phyloP scores from a whole-genome alignment of 1,284 basidiomycete species.

The Tremellales sp. region DNA sequence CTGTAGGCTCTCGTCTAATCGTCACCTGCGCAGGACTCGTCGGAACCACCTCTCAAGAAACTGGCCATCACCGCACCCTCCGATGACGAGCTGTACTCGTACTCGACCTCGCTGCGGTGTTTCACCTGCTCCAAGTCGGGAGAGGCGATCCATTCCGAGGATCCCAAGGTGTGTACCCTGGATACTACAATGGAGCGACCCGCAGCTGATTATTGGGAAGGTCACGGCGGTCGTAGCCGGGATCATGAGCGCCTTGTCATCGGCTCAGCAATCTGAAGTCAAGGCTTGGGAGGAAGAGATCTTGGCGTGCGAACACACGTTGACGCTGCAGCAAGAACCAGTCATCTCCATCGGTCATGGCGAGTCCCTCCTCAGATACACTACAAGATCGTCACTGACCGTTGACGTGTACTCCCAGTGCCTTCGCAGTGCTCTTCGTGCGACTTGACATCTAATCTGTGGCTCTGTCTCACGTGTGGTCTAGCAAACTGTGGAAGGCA shows the following conservation, averaged over 20 bases:
- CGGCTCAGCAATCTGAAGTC: constrained; percentile 86
- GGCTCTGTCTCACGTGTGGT: constrained; percentile 95
- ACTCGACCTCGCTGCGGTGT: constrained; percentile 65
- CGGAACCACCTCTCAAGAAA: constrained; percentile 83
- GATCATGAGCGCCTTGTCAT: constrained; percentile 77
- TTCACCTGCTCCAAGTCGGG: constrained; percentile 59
- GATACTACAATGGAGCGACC: background rate
- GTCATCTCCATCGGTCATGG: constrained; percentile 34
- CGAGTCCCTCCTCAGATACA: constrained; percentile 14
- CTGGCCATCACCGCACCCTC: constrained; percentile 78
- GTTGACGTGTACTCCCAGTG: constrained; percentile 51
- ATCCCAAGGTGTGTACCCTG: constrained; percentile 42
- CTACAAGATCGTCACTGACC: background rate
- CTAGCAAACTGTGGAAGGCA: constrained; percentile 86
- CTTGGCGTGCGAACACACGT: constrained; percentile 77
- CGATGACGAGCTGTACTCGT: constrained; percentile 85
- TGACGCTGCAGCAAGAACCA: constrained; percentile 66
- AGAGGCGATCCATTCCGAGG: constrained; percentile 57
- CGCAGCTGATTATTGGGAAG: constrained; percentile 38
- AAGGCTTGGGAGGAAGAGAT: constrained; percentile 99
- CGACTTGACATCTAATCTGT: constrained; percentile 81
- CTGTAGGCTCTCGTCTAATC: background rate
- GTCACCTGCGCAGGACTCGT: constrained; percentile 49
- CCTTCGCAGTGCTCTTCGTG: constrained; percentile 73
- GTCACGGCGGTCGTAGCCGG: constrained; percentile 61